Evolutionary conservation across 352 stramenopile species (phyloP), one percentile per base, ranked within the genome.

Genomic region (Phytopythium oedochilum): DNA sequence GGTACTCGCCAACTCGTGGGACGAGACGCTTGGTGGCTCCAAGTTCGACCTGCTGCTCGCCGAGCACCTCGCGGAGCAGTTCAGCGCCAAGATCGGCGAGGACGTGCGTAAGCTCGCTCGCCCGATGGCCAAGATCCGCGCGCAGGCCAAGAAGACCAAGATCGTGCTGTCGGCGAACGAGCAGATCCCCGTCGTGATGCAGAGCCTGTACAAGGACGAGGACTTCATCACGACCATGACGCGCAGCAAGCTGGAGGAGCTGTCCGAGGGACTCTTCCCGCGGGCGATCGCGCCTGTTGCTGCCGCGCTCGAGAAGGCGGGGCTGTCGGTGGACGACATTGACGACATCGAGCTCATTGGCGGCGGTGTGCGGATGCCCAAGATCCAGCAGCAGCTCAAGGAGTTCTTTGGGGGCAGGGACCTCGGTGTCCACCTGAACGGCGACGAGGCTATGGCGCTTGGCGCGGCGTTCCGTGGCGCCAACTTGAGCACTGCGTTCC

Each of bases 371-470:
- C 89, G 97, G 39, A 94, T 99, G 56, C 96, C 96, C 18, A 94
- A 91, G 60, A 88, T 99, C 51, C 95, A 98, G 71, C 83, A 97
- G 45, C 78, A 93, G 28, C 77, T 96, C 29, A 70, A 72, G 23
- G 68, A 80, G 20, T 89, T 85, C 47, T 87, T 94, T 34, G 54
- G 68, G 10, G 75, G 78, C 34, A 87, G 89, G 58, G 91, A 98
- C 61, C 78, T 99, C 23, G 91, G 96, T 26, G 89, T 97, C 55
- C 97, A 99, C 75, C 81, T 99, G 45, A 99, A 99, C 74, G 96
- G 95, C 47, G 97, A 99, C 70, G 96, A 99, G 73, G 94, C 93
- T 42, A 98, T 98, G 89, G 96, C 95, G 8, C 71, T 99, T 1
- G 96, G 96, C 45, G 89, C 94, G 14, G 92, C 96, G 8, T 99